A percentile compares a stretch with the other conserved stretches of the same genome.
These are phyloP conservation scores for Physcia stellaris DNA, from an alignment of 495 filamentous ascomycete species.

Conservation along the genomic window DNA sequence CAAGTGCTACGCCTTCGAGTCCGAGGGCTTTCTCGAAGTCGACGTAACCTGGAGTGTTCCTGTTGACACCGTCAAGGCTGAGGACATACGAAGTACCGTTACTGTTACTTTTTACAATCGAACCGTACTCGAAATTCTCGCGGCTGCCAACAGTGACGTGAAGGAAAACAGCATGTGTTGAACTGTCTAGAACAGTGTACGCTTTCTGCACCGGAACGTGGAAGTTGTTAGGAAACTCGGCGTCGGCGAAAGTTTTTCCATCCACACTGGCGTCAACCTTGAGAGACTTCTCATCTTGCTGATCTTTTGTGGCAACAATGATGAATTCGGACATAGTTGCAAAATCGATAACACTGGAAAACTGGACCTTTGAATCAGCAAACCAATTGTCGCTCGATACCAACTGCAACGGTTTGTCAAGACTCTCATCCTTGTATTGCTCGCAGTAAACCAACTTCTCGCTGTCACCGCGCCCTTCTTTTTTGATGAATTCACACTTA, in stretches of 20 bases:
- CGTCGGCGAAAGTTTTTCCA: slow-evolving; percentile 65
- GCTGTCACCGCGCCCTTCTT: slow-evolving; percentile 43
- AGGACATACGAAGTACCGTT: slow-evolving; percentile 91
- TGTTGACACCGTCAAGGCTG: slow-evolving; percentile 63
- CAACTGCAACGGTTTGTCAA: slow-evolving; percentile 47
- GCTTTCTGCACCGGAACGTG: slow-evolving; percentile 58
- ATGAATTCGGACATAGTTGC: slow-evolving; percentile 93
- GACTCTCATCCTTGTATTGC: slow-evolving; percentile 48
- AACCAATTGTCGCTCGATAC: slow-evolving; percentile 66
- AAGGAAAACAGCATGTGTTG: slow-evolving; percentile 82
- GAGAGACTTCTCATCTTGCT: slow-evolving; percentile 49
- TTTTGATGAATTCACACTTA: slow-evolving; percentile 70
- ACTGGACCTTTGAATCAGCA: slow-evolving; percentile 37
- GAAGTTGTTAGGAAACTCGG: slow-evolving; percentile 72
- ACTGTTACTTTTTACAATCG: slow-evolving; percentile 91
- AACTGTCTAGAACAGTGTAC: slow-evolving; percentile 89
- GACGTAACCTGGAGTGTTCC: slow-evolving; percentile 59
- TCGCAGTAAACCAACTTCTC: slow-evolving; percentile 71
- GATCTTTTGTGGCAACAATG: slow-evolving; percentile 62
- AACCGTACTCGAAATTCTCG: slow-evolving; percentile 54
- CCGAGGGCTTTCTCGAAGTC: slow-evolving; percentile 95
- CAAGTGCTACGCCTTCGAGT: slow-evolving; percentile 76
- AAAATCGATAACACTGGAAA: slow-evolving; percentile 65
- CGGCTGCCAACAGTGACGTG: slow-evolving; percentile 64
- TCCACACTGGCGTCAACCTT: slow-evolving; percentile 73